A percentile compares a stretch with the other conserved stretches of the same genome.
Evolutionary conservation across 2,329 filamentous ascomycete species (phyloP).

Genomic region (Paracamarosporium sp.): DNA sequence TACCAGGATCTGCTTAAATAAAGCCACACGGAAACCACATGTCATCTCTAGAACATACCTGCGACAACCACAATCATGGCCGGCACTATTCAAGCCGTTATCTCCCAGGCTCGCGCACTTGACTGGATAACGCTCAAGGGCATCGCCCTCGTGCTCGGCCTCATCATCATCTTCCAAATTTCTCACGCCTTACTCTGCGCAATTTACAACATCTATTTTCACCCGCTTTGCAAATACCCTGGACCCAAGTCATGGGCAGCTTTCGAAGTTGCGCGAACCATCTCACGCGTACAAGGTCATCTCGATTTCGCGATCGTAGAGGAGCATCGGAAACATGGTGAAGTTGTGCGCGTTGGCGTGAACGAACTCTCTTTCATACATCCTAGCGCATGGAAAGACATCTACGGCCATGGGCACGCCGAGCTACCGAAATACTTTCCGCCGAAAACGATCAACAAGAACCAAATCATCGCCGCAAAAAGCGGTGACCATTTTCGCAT

Average conservation of each 20-base stretch:
- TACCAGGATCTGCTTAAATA: too few relatives aligned
- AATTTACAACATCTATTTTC: slow-evolving; percentile 45
- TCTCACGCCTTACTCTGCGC: background rate
- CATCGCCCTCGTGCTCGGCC: background rate
- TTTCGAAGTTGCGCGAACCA: slow-evolving; percentile 28
- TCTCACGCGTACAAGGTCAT: slow-evolving; percentile 17
- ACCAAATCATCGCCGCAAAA: slow-evolving; percentile 20
- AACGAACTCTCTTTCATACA: slow-evolving; percentile 16
- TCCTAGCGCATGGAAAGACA: slow-evolving; percentile 24
- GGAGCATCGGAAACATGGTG: slow-evolving; percentile 40
- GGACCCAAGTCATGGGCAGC: slow-evolving; percentile 41
- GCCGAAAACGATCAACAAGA: background rate
- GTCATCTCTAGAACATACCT: too few relatives aligned
- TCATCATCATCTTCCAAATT: background rate
- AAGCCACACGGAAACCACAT: too few relatives aligned
- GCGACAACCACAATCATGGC: background rate
- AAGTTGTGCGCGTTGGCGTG: slow-evolving; percentile 21
- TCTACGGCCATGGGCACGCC: slow-evolving; percentile 23
- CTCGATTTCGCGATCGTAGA: slow-evolving; percentile 9
- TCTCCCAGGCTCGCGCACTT: background rate
- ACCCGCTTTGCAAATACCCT: slow-evolving; percentile 47
- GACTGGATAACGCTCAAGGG: background rate
- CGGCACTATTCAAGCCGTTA: background rate
- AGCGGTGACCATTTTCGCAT: slow-evolving; percentile 21
- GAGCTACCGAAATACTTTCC: slow-evolving; percentile 10